These are phyloP conservation scores for Colletotrichum theobromicola DNA, from an alignment of 2,329 filamentous ascomycete genomes.

Conservation along the genomic window DNA sequence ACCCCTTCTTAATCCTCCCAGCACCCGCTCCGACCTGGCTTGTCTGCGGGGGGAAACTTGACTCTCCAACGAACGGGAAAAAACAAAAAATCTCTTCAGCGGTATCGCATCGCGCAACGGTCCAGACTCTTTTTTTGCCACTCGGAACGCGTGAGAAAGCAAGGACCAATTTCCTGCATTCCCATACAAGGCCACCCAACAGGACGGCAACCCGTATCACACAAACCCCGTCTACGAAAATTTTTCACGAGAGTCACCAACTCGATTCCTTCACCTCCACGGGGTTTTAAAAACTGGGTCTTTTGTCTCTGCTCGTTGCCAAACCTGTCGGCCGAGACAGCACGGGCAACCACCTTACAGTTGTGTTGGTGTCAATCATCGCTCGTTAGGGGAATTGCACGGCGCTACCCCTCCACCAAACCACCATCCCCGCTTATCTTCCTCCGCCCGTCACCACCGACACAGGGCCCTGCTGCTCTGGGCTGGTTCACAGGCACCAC, in stretches of 20 bases:
- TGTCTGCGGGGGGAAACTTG: constrained; percentile 3
- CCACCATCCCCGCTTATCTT: constrained; percentile 18
- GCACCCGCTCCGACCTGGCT: constrained; percentile 15
- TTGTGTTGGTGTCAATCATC: constrained; percentile 12
- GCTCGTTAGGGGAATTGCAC: constrained; percentile 15
- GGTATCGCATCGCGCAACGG: neutral
- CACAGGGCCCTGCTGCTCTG: neutral
- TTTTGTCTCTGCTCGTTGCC: constrained; percentile 2
- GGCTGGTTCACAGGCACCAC: neutral
- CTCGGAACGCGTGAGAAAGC: constrained; percentile 15
- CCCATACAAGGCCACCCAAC: constrained; percentile 17
- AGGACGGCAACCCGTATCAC: constrained; percentile 7
- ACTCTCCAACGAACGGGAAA: neutral
- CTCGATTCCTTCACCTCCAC: neutral
- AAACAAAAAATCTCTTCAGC: constrained; percentile 19
- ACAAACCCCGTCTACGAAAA: constrained; percentile 5
- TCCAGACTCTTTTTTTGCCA: constrained; percentile 14
- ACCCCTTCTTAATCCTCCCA: constrained; percentile 21
- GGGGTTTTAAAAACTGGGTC: neutral
- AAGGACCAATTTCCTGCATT: constrained; percentile 20
- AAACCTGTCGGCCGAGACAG: constrained; percentile 21
- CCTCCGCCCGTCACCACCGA: constrained; percentile 5
- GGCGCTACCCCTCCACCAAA: constrained; percentile 18
- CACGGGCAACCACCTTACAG: neutral
- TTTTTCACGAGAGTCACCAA: constrained; percentile 13